A percentile compares a stretch with the other conserved stretches of the same genome.
These are phyloP conservation scores for Phytophthora fragariae DNA, from an alignment of 352 stramenopile species.

Conservation along the genomic window DNA sequence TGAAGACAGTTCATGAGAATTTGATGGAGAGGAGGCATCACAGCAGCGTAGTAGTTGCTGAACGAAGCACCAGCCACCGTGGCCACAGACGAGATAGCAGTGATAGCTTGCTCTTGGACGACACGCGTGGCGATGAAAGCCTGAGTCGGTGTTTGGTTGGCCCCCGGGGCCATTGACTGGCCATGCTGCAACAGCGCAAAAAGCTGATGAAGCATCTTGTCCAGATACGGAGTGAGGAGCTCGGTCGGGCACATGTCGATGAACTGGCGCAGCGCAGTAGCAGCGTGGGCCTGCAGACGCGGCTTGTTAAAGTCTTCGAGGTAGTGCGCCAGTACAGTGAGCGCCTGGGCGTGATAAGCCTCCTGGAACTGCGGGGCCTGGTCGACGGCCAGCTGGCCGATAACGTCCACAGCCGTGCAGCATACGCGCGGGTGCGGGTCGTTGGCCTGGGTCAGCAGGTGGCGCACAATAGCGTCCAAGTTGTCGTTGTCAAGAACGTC, in stretches of 20 bases:
- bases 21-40: slow-evolving; percentile 78
- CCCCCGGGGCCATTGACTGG: slow-evolving; percentile 14
- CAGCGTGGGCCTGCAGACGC: slow-evolving; percentile 77
- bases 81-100: slow-evolving; percentile 81
- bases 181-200: slow-evolving; percentile 72
- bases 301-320: slow-evolving; percentile 67
- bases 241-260: slow-evolving; percentile 81
- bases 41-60: slow-evolving; percentile 73
- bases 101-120: slow-evolving; percentile 85
- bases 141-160: slow-evolving; percentile 27
- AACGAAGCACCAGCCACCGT: slow-evolving; percentile 72
- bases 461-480: slow-evolving; percentile 73
- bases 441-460: slow-evolving; percentile 73
- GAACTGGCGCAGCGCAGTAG: slow-evolving; percentile 82
- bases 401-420: slow-evolving; percentile 86
- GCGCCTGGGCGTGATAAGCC: slow-evolving; percentile 70
- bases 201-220: slow-evolving; percentile 72
- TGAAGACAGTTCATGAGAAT: slow-evolving; percentile 74
- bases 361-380: slow-evolving; percentile 85
- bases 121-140: slow-evolving; percentile 50
- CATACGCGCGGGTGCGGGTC: slow-evolving; percentile 81
- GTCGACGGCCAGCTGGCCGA: slow-evolving; percentile 82
- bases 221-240: slow-evolving; percentile 76
- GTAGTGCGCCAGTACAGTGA: slow-evolving; percentile 71
- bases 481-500: slow-evolving; percentile 71